Base-by-base conservation (phyloP, 2,329 filamentous ascomycete species). In the Beauveria rudraprayagi region DNA sequence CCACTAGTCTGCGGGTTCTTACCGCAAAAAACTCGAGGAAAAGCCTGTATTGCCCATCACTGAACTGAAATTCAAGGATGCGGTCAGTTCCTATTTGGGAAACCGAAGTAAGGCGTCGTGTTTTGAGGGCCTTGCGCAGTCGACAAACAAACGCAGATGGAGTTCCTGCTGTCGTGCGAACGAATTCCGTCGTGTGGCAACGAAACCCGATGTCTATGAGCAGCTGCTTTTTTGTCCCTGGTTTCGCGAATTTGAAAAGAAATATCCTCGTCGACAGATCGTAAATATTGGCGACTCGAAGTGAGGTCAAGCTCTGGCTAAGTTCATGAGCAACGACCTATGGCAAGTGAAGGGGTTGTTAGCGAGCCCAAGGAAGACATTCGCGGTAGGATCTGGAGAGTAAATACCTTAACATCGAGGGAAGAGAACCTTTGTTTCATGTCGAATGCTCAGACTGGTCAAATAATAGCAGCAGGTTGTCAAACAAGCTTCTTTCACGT, bases 311-410 rank as follows among this genome's bases (percentile, higher is more conserved):
- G 65, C 82, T 84, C 65, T 83, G 79, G 63, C 91, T 88, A 64
- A 99, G 89, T 82, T 99, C 94, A 73, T 96, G 91, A 61, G 92
- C 89, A 71, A 97, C 95, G 75, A 96, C 91, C 91, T 96, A 70
- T 57, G 16, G 30, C 11, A 17, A 41, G 30, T 17, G 26, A 14
- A 22, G 48, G 41, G 22, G 34, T 11, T 50, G 63, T 56, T 14
- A 63, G 62, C 26, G 10, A 22, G 22, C 1, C 5, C 10, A 22
- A 3, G 47, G 14, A 16, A n/a, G 6, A 17, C 11, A 24, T 41
- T n/a, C 30, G 11, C 10, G 17, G 10, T n/a, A 17, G 24, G 3
- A 24, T 22, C 40, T 9, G 7, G 7, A 53, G 9, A 24, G 14
- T 5, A 8, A 60, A 52, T 70, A 85, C 86, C 78, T 88, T 89